A percentile compares a stretch with the other conserved stretches of the same genome.
Conservation (phyloP, 345 rosid genomes). For the Euphorbia pulcherrima region DNA sequence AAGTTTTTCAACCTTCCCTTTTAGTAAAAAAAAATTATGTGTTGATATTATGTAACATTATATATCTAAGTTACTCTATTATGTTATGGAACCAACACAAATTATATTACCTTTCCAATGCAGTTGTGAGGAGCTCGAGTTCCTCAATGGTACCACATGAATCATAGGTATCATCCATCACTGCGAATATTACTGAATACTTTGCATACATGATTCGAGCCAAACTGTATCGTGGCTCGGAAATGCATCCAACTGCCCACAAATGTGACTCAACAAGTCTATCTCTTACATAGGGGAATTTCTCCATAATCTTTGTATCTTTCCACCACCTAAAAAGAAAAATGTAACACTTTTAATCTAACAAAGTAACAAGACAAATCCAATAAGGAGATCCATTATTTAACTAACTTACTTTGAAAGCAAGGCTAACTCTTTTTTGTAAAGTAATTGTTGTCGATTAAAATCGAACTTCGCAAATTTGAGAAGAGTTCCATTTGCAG, state of each 20-base stretch:
- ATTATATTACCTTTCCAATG: neutral
- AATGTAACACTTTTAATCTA: too few relatives aligned
- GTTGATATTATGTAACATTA: too few relatives aligned
- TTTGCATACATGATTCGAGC: neutral
- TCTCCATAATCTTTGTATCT: neutral
- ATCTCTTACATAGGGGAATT: neutral
- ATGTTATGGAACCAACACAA: too few relatives aligned
- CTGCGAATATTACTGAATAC: neutral
- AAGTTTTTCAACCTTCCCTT: too few relatives aligned
- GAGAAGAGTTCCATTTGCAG: neutral
- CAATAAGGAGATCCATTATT: too few relatives aligned
- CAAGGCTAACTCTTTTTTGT: neutral
- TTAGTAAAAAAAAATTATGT: too few relatives aligned
- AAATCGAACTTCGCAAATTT: neutral
- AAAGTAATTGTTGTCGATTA: neutral
- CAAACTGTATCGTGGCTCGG: neutral
- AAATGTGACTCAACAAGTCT: neutral
- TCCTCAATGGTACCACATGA: neutral
- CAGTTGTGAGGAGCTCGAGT: neutral
- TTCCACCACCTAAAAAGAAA: neutral
- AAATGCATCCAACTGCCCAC: neutral
- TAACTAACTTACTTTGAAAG: neutral
- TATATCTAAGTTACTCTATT: too few relatives aligned
- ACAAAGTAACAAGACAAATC: too few relatives aligned
- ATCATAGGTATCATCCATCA: neutral